Evolutionary conservation across 768 basidiomycete species (phyloP).

Genomic region (Termitomyces sp.): DNA sequence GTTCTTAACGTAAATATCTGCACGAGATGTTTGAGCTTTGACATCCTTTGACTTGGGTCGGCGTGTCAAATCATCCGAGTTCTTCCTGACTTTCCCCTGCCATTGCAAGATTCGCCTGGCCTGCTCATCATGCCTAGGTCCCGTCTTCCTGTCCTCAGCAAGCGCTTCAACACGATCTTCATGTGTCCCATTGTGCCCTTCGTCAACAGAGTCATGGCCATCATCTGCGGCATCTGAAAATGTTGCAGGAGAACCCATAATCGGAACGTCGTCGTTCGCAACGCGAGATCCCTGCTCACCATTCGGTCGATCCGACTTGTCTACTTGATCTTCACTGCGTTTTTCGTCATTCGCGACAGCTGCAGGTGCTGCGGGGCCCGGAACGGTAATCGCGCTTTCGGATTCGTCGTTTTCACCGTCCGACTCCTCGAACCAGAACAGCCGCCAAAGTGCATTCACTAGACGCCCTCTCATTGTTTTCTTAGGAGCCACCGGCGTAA

Average conservation of each 20-base stretch:
- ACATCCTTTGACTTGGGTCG: background rate
- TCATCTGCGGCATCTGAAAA: background rate
- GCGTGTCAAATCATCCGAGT: background rate
- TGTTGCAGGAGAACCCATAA: background rate
- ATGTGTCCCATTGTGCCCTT: background rate
- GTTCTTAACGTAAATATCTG: background rate
- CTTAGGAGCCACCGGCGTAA: background rate
- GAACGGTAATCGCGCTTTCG: background rate
- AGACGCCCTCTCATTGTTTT: too few relatives aligned
- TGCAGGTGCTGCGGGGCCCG: background rate
- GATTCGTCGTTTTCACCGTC: background rate
- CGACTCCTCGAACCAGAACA: background rate
- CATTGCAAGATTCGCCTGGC: background rate
- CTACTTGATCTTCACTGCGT: background rate
- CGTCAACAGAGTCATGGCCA: background rate
- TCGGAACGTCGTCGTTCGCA: background rate
- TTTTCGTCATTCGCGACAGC: background rate
- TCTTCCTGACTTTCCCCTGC: background rate
- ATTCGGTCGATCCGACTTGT: background rate
- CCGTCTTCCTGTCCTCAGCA: too few relatives aligned
- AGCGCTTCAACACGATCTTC: background rate
- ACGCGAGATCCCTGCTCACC: background rate
- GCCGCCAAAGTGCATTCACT: background rate
- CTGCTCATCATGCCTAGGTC: background rate
- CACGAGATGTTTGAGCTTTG: background rate